These are phyloP conservation scores for Choanephora cucurbitarum DNA, from an alignment of 371 early-diverging fungal genomes.

Conservation along the genomic window DNA sequence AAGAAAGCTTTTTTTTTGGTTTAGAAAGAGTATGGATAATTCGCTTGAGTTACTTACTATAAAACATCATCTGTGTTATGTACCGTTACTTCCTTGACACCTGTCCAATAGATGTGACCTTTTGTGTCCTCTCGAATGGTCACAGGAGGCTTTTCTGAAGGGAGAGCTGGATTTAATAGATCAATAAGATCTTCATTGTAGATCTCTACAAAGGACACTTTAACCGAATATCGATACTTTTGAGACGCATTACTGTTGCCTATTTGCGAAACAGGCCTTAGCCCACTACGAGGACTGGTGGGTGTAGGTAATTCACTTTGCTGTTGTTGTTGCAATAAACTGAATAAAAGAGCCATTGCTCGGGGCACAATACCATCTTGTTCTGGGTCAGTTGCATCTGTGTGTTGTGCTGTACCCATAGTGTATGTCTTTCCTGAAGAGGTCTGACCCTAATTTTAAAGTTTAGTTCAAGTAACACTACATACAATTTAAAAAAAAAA, in stretches of 20 bases:
- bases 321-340: conserved; percentile 46
- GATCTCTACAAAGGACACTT: conserved; percentile 87
- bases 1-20: conserved; percentile 66
- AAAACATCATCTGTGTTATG: conserved; percentile 78
- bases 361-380: conserved; percentile 89
- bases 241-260: background rate
- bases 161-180: conserved; percentile 65
- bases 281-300: conserved; percentile 14
- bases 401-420: conserved; percentile 93
- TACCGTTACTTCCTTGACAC: conserved; percentile 83
- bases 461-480: background rate
- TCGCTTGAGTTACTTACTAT: conserved; percentile 44
- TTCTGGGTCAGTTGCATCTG: conserved; percentile 52
- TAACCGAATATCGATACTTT: conserved; percentile 48
- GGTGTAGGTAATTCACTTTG: conserved; percentile 23
- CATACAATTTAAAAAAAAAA: conserved; percentile 26
- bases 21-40: too few relatives aligned
- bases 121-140: conserved; percentile 91
- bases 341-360: conserved; percentile 82
- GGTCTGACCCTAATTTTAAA: conserved; percentile 69
- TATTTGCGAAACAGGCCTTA: conserved; percentile 3
- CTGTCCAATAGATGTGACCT: conserved; percentile 90
- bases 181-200: conserved; percentile 97
- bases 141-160: conserved; percentile 62
- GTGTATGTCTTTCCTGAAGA: conserved; percentile 99